Evolutionary conservation across 1,284 basidiomycete genomes (phyloP), one percentile per base, ranked within the genome.

Genomic region (Trichosporon sp.): DNA sequence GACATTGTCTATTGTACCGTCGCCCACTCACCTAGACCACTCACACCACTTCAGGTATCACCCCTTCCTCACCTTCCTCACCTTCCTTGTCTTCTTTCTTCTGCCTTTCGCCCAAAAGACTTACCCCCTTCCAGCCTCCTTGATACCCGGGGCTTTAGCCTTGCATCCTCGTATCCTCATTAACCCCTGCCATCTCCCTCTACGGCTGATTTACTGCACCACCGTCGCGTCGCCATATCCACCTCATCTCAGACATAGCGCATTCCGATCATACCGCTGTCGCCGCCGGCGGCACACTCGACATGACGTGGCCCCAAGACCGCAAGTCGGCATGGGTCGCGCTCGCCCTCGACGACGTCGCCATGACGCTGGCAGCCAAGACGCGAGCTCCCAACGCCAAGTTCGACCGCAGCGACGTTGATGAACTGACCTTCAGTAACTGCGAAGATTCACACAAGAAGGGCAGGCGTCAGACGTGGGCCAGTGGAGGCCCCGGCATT

Each of bases 301-400:
- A 5, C 54, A 59, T 59, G 54, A 14, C 54, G 21, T 59, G 54
- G 54, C 54, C 54, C 10, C 5, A 59, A 7, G 54, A 59, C 12
- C 54, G 32, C 11, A 6, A 59, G 21, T 19, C 54, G 26, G 54
- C 31, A 26, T 59, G 54, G 54, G 54, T 59, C 54, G 54, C 54
- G 4, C 54, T 59, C 54, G 54, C 54, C 26, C 54, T 59, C 31
- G 54, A 59, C 54, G 54, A 59, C 11, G 54, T 59, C 54, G 54
- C 54, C 26, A 59, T 59, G 54, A 59, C 54, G 10, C 26, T 59
- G 12, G 54, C 54, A 10, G 26, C 31, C 26, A 11, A 31, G 54
- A 32, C 12, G 54, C 54, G 31, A 6, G 54, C 54, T 3, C 54
- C 54, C 3, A 31, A 31, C 21, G 54, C 54, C 21, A 2, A 31